These are phyloP conservation scores for Cryphonectria parasitica DNA, from an alignment of 2,329 filamentous ascomycete genomes.

Conservation along the genomic window DNA sequence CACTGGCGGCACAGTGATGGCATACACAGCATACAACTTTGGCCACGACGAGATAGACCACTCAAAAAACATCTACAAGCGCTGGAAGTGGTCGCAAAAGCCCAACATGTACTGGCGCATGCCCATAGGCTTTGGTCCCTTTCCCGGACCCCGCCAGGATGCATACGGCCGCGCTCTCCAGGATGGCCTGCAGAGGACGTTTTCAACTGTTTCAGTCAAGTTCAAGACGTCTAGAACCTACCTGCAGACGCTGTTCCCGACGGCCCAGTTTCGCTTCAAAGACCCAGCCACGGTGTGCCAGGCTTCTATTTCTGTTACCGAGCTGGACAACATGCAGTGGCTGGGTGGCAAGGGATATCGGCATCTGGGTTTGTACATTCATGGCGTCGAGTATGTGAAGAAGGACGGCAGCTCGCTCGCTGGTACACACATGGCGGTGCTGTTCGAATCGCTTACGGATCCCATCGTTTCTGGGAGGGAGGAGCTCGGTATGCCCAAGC, in stretches of 20 bases:
- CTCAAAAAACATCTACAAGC: conserved; percentile 52
- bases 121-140: conserved; percentile 51
- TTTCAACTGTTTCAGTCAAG: conserved; percentile 50
- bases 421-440: conserved; percentile 55
- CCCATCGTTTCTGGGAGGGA: conserved; percentile 58
- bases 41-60: conserved; percentile 63
- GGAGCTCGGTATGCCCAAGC: conserved; percentile 60
- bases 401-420: conserved; percentile 45
- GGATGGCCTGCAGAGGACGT: conserved; percentile 35
- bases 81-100: conserved; percentile 50
- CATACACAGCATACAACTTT: conserved; percentile 55
- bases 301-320: conserved; percentile 45
- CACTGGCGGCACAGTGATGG: conserved; percentile 39
- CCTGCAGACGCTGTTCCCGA: conserved; percentile 53
- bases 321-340: conserved; percentile 41
- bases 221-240: conserved; percentile 55
- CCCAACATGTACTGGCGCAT: conserved; percentile 47
- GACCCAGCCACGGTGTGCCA: conserved; percentile 48
- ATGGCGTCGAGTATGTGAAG: conserved; percentile 54
- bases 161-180: conserved; percentile 32
- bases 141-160: conserved; percentile 49
- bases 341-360: conserved; percentile 47
- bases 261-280: conserved; percentile 45
- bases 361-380: conserved; percentile 55
- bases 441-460: conserved; percentile 58